These are phyloP conservation scores for Blastobotrys robertii DNA, from an alignment of 805 yeast species.

Conservation along the genomic window DNA sequence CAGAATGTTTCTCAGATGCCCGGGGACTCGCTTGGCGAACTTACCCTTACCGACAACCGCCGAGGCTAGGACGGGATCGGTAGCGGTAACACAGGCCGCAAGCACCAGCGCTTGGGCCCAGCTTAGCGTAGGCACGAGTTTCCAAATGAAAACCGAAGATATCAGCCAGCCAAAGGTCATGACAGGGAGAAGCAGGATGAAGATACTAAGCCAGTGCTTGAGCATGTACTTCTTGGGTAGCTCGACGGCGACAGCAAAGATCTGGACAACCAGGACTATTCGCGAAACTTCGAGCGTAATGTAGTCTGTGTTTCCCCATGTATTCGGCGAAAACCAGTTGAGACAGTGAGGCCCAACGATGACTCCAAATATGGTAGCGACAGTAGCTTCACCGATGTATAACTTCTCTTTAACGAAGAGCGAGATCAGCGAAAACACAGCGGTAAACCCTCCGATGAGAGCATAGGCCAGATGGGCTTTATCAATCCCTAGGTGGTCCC, in stretches of 20 bases:
- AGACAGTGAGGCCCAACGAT: slow-evolving; percentile 84
- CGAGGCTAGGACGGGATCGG: slow-evolving; percentile 91
- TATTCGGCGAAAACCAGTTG: slow-evolving; percentile 70
- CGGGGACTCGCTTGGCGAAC: slow-evolving; percentile 84
- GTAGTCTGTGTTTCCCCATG: slow-evolving; percentile 79
- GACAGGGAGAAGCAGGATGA: slow-evolving; percentile 67
- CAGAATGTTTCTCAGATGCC: slow-evolving; percentile 75
- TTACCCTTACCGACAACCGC: slow-evolving; percentile 93
- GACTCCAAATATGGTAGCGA: slow-evolving; percentile 75
- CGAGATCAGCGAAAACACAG: slow-evolving; percentile 72
- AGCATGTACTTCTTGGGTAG: slow-evolving; percentile 83
- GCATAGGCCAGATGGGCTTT: slow-evolving; percentile 83
- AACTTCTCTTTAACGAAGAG: slow-evolving; percentile 72
- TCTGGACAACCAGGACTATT: slow-evolving; percentile 74
- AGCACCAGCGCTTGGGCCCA: slow-evolving; percentile 66
- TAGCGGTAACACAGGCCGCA: slow-evolving; percentile 86
- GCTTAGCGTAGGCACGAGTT: slow-evolving; percentile 58
- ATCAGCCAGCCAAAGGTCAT: slow-evolving; percentile 89
- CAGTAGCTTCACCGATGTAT: slow-evolving; percentile 86
- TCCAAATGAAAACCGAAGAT: slow-evolving; percentile 72
- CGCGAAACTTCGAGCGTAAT: slow-evolving; percentile 79
- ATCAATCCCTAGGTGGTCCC: slow-evolving; percentile 28
- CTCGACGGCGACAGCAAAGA: slow-evolving; percentile 91
- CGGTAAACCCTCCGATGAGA: slow-evolving; percentile 71
- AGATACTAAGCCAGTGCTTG: slow-evolving; percentile 70